Evolutionary conservation across 2,329 filamentous ascomycete species (phyloP).

Genomic region (Rhynchosporium secalis): DNA sequence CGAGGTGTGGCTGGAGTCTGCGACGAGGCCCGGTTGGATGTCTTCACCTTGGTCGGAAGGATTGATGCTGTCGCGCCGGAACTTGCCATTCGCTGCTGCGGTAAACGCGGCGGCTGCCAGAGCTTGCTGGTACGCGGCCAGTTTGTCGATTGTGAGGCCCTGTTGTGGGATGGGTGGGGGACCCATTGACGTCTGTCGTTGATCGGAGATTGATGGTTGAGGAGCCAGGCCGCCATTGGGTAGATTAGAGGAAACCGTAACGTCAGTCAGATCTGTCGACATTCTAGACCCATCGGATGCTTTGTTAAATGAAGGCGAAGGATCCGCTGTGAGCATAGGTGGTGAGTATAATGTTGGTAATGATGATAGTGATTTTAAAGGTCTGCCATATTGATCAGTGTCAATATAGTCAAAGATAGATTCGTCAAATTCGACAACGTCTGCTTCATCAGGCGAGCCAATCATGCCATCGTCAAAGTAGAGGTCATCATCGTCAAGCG

Average conservation of each 20-base stretch:
- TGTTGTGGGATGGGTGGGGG: constrained; percentile 25
- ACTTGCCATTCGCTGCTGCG: constrained; percentile 74
- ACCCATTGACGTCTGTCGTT: constrained; percentile 11
- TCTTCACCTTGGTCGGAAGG: constrained; percentile 35
- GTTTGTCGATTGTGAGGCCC: constrained; percentile 53
- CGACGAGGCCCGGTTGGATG: constrained; percentile 41
- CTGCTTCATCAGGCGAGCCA: constrained; percentile 46
- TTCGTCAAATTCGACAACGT: constrained; percentile 66
- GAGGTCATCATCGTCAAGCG: constrained; percentile 57
- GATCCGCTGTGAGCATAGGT: constrained; percentile 27
- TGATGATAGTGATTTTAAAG: constrained; percentile 46
- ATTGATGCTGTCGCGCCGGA: constrained; percentile 55
- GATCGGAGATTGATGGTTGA: constrained; percentile 31
- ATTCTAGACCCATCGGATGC: constrained; percentile 10
- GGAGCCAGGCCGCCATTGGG: constrained; percentile 26
- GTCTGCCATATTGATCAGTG: constrained; percentile 61
- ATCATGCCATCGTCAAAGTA: constrained; percentile 67
- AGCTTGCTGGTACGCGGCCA: constrained; percentile 78
- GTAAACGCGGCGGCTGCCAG: constrained; percentile 78
- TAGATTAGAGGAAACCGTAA: constrained; percentile 8
- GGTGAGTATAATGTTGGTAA: constrained; percentile 37
- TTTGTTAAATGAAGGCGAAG: constrained; percentile 25
- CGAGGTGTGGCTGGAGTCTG: constrained; percentile 44
- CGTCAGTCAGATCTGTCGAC: constrained; percentile 12
- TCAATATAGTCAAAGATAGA: constrained; percentile 71